Conservation (phyloP, 2,329 filamentous ascomycete genomes). For the Fusarium sublunatum region DNA sequence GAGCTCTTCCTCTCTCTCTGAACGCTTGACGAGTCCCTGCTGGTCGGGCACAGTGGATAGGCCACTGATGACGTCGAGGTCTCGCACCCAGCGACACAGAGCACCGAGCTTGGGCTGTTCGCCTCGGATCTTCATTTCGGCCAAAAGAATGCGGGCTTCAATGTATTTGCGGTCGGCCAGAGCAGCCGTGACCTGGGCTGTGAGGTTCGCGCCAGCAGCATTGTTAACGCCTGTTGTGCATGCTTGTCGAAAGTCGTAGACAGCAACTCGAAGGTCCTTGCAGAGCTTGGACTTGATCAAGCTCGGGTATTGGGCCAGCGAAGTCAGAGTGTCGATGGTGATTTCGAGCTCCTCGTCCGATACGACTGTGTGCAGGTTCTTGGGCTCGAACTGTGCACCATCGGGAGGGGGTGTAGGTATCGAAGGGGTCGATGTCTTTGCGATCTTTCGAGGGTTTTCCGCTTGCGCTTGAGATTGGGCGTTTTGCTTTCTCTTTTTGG, state of each 20-base stretch:
- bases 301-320: conserved; percentile 67
- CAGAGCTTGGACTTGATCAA: conserved; percentile 76
- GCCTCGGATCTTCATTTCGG: conserved; percentile 75
- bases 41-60: conserved; percentile 66
- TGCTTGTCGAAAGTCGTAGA: conserved; percentile 75
- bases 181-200: conserved; percentile 73
- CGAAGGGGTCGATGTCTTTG: conserved; percentile 49
- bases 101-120: conserved; percentile 75
- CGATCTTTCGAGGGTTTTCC: conserved; percentile 52
- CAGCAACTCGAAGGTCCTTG: conserved; percentile 72
- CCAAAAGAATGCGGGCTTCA: conserved; percentile 73
- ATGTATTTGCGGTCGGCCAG: conserved; percentile 72
- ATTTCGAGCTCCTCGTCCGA: conserved; percentile 75
- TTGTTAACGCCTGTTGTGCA: conserved; percentile 75
- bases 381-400: conserved; percentile 55
- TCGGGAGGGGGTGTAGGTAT: conserved; percentile 53
- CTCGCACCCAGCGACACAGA: conserved; percentile 77
- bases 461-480: conserved; percentile 48
- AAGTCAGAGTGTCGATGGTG: conserved; percentile 71
- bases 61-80: conserved; percentile 75
- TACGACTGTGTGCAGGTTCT: conserved; percentile 64
- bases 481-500: conserved; percentile 58
- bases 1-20: conserved; percentile 63
- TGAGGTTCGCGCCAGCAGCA: conserved; percentile 69
- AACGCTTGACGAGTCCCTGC: conserved; percentile 52